These are phyloP conservation scores for Gonapodya prolifera DNA, from an alignment of 192 early-diverging fungal species.

Conservation along the genomic window DNA sequence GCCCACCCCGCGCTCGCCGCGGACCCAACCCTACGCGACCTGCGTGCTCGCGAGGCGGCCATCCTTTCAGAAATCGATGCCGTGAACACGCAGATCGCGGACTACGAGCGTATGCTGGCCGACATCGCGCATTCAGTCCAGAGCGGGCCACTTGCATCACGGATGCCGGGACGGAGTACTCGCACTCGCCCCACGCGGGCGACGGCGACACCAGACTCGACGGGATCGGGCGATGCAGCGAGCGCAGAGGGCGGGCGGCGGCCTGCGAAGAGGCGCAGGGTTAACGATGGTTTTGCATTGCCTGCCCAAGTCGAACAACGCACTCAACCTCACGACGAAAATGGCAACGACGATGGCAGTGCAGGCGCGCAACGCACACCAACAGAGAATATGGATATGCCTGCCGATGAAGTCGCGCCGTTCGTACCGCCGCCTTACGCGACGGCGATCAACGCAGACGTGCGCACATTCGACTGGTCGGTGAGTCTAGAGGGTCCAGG, in stretches of 20 bases:
- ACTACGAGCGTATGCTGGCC: not conserved
- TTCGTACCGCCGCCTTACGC: not conserved
- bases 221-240: not conserved
- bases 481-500: conserved; percentile 19
- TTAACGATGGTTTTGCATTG: too few species aligned
- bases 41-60: not conserved
- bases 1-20: not conserved
- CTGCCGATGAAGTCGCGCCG: too few species aligned
- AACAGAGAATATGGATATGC: too few species aligned
- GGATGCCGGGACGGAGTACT: not conserved
- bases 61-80: not conserved
- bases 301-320: too few species aligned
- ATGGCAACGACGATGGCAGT: too few species aligned
- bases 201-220: not conserved
- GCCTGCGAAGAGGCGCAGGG: too few species aligned
- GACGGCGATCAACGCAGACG: conserved; percentile 75
- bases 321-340: too few species aligned
- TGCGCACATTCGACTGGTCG: conserved; percentile 92
- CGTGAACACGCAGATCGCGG: not conserved
- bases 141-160: not conserved
- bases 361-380: too few species aligned
- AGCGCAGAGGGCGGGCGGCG: too few species aligned
- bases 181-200: not conserved
- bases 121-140: not conserved
- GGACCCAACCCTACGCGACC: not conserved